Evolutionary conservation across 441 rosid genomes (phyloP).

Genomic region (Pelargonium myrrhifolium): DNA sequence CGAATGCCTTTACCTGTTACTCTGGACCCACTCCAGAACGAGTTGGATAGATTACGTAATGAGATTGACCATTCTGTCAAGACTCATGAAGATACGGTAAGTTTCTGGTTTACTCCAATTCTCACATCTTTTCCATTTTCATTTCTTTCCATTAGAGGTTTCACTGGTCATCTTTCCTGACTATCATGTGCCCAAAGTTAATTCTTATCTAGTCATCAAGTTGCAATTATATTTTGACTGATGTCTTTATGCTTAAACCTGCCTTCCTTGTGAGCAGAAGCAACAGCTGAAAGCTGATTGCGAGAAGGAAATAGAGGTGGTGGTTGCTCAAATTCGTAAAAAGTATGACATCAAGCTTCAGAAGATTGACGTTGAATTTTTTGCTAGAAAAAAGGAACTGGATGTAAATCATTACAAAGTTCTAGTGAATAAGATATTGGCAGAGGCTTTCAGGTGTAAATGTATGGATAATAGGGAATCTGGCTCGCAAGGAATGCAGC

Average conservation of each 20-base stretch:
- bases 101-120: slow-evolving; percentile 18
- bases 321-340: slow-evolving; percentile 43
- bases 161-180: not conserved
- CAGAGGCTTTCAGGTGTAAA: slow-evolving; percentile 59
- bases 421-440: slow-evolving; percentile 61
- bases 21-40: slow-evolving; percentile 69
- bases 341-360: slow-evolving; percentile 46
- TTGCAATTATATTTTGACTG: not conserved
- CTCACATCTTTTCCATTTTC: too few relatives aligned
- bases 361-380: slow-evolving; percentile 45
- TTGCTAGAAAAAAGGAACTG: slow-evolving; percentile 32
- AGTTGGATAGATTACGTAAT: slow-evolving; percentile 53
- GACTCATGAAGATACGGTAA: slow-evolving; percentile 44
- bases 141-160: not conserved
- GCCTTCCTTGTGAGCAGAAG: slow-evolving; percentile 40
- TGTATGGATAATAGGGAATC: slow-evolving; percentile 39
- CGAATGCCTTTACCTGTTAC: slow-evolving; percentile 30
- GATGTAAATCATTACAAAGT: slow-evolving; percentile 33
- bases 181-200: not conserved
- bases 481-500: slow-evolving; percentile 23
- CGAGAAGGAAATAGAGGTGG: slow-evolving; percentile 58
- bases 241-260: slow-evolving; percentile 12
- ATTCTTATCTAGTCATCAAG: not conserved
- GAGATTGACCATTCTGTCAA: slow-evolving; percentile 41
- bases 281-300: slow-evolving; percentile 35